Percentiles rank a stretch among this genome's conserved stretches.
Conservation (phyloP, 306 rosid genomes). For the Ammopiptanthus mongolicus region DNA sequence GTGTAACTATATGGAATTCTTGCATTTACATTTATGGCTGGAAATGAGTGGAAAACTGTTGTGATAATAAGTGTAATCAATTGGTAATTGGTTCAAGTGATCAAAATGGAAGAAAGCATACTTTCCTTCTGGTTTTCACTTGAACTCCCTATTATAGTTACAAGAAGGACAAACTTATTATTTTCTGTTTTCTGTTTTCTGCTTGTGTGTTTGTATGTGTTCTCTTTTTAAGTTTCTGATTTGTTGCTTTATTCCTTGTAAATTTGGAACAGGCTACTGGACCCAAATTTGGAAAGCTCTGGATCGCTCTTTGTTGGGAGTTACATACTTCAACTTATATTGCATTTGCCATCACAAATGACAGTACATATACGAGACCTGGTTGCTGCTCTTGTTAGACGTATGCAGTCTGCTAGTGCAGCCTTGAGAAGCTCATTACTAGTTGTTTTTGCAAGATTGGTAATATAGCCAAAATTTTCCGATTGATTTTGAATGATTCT, state of each 20-base stretch:
- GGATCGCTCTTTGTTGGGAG: slow-evolving; percentile 94
- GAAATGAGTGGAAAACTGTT: neutral
- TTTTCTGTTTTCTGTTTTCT: neutral
- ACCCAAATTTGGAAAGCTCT: slow-evolving; percentile 86
- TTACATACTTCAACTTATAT: slow-evolving; percentile 83
- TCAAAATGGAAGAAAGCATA: neutral
- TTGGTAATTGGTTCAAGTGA: neutral
- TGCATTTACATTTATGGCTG: neutral
- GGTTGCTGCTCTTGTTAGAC: slow-evolving; percentile 81
- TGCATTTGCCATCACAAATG: slow-evolving; percentile 88
- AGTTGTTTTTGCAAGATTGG: slow-evolving; percentile 87
- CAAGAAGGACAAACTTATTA: neutral
- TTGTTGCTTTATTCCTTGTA: slow-evolving; percentile 23
- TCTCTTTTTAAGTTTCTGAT: slow-evolving; percentile 8
- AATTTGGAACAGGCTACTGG: slow-evolving; percentile 64
- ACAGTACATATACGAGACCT: slow-evolving; percentile 70
- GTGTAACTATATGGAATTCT: too few species aligned
- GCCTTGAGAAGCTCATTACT: slow-evolving; percentile 78
- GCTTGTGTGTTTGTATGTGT: neutral
- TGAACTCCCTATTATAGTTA: neutral
- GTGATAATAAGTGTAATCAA: neutral
- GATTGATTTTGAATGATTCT: slow-evolving; percentile 8
- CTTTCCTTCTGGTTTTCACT: neutral
- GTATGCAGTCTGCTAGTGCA: slow-evolving; percentile 78
- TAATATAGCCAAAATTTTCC: slow-evolving; percentile 26